Percentiles rank a stretch among this genome's conserved stretches.
These are phyloP conservation scores for Inosperma sp. DNA, from an alignment of 768 basidiomycete species.

Conservation along the genomic window DNA sequence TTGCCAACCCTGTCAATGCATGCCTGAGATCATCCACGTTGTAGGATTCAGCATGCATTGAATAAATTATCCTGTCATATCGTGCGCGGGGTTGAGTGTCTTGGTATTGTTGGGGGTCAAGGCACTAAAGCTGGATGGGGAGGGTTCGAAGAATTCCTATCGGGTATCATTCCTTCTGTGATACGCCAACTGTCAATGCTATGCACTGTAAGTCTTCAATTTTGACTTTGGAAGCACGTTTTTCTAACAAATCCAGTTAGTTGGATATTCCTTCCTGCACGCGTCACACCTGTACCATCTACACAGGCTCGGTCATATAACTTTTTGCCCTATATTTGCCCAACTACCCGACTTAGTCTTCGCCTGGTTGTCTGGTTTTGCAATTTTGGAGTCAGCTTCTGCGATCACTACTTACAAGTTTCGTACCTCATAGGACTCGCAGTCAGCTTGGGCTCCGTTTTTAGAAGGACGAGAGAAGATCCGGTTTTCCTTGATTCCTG, in stretches of 20 bases:
- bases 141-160: constrained; percentile 24
- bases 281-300: constrained; percentile 94
- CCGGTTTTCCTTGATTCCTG: constrained; percentile 82
- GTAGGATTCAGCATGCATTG: constrained; percentile 88
- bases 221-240: constrained; percentile 5
- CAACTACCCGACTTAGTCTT: constrained; percentile 81
- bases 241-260: constrained; percentile 36
- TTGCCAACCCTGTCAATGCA: constrained; percentile 84
- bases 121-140: neutral
- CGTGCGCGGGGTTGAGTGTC: constrained; percentile 79
- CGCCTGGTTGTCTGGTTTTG: constrained; percentile 14
- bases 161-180: constrained; percentile 48
- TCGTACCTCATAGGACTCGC: constrained; percentile 80
- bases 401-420: constrained; percentile 74
- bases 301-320: constrained; percentile 92
- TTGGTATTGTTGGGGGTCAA: constrained; percentile 46
- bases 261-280: constrained; percentile 86
- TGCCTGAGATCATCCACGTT: constrained; percentile 99
- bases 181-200: constrained; percentile 60
- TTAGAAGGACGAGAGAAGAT: constrained; percentile 54
- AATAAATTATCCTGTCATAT: constrained; percentile 98
- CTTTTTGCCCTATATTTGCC: constrained; percentile 96
- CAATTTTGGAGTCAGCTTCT: constrained; percentile 41
- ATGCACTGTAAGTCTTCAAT: constrained; percentile 42
- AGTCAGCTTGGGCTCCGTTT: constrained; percentile 66